Conservation (phyloP, 2,329 filamentous ascomycete species). For the Hymenoscyphus linearis region DNA sequence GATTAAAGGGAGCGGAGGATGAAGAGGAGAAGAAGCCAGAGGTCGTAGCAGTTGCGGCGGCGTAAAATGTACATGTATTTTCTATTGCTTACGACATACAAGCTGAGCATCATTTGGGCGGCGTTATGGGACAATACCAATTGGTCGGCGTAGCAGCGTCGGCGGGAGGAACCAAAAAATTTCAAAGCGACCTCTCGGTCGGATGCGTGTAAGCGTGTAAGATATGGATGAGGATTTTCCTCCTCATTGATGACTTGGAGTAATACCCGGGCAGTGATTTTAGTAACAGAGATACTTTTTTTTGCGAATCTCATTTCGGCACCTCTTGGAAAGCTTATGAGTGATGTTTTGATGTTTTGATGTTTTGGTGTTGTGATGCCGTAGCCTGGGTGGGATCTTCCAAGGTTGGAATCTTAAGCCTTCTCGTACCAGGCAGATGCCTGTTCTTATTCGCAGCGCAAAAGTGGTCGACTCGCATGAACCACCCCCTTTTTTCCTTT, state of each 20-base stretch:
- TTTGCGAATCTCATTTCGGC: not conserved
- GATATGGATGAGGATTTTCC: not conserved
- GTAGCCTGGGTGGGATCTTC: no score
- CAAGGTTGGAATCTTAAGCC: no score
- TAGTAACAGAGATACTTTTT: not conserved
- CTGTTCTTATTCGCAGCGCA: no score
- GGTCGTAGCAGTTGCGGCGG: slow-evolving; percentile 5
- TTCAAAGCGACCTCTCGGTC: not conserved
- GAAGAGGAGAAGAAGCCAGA: slow-evolving; percentile 17
- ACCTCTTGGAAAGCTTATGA: no score
- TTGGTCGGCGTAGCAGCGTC: slow-evolving; percentile 1
- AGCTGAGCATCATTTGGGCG: slow-evolving; percentile 13
- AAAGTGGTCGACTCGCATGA: no score
- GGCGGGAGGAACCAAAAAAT: not conserved
- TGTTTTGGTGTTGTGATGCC: no score
- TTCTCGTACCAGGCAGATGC: no score
- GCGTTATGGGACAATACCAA: slow-evolving; percentile 8
- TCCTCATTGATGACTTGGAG: not conserved
- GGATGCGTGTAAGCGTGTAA: not conserved
- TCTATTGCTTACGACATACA: slow-evolving; percentile 2
- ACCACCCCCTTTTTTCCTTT: no score
- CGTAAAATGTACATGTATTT: slow-evolving; percentile 9
- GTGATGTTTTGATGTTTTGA: no score
- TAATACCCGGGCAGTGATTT: not conserved
- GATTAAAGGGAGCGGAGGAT: slow-evolving; percentile 14